Conservation (phyloP, 345 rosid species). For the Durio zibethinus region DNA sequence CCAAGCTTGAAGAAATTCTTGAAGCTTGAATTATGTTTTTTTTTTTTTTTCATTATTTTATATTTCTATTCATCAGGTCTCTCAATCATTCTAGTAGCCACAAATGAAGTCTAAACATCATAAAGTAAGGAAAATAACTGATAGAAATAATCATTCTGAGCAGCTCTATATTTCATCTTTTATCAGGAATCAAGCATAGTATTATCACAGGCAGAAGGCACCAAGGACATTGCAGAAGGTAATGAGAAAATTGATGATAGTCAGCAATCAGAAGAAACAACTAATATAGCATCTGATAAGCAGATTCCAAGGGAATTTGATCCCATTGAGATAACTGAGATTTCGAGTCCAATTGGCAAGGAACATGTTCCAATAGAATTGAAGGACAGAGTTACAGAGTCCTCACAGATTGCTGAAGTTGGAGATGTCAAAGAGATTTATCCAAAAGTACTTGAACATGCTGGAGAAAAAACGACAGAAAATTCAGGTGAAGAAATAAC, state of each 20-base stretch:
- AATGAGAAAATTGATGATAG: slow-evolving; percentile 16
- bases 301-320: slow-evolving; percentile 31
- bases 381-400: slow-evolving; percentile 28
- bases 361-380: slow-evolving; percentile 19
- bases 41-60: background rate
- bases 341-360: slow-evolving; percentile 18
- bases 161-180: slow-evolving; percentile 15
- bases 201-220: slow-evolving; percentile 16
- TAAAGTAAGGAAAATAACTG: background rate
- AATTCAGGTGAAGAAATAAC: background rate
- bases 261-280: slow-evolving; percentile 24
- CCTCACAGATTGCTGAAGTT: slow-evolving; percentile 20
- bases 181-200: slow-evolving; percentile 31
- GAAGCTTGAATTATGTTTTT: background rate
- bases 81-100: background rate
- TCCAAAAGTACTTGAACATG: slow-evolving; percentile 25
- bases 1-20: too few relatives aligned
- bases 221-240: slow-evolving; percentile 14
- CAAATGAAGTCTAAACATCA: background rate
- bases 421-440: slow-evolving; percentile 22
- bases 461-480: slow-evolving; percentile 5
- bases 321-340: slow-evolving; percentile 4
- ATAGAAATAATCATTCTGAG: background rate
- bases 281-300: slow-evolving; percentile 19
- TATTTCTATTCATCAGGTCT: background rate